Evolutionary conservation across 2,329 filamentous ascomycete species (phyloP).

Genomic region (Arthrobotrys sinensis): DNA sequence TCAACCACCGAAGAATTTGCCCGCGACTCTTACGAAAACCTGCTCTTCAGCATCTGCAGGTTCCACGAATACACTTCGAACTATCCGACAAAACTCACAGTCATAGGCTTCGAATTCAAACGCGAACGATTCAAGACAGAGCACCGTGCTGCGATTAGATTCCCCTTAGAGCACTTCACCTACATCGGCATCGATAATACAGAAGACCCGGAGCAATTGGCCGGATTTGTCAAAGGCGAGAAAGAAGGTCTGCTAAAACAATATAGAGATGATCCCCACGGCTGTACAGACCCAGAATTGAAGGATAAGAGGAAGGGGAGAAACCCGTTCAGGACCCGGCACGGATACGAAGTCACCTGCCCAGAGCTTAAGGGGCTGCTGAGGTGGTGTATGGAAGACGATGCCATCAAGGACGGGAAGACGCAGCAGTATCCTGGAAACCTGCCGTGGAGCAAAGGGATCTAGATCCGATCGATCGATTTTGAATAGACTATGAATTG

Average conservation of each 20-base stretch:
- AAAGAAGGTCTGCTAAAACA: conserved; percentile 52
- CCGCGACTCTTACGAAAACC: conserved; percentile 87
- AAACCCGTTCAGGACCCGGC: conserved; percentile 65
- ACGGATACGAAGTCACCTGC: conserved; percentile 62
- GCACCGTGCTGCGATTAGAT: conserved; percentile 77
- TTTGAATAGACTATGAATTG: not conserved
- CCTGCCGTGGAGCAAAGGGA: conserved; percentile 59
- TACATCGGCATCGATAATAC: conserved; percentile 78
- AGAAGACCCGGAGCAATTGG: conserved; percentile 58
- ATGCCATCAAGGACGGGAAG: conserved; percentile 57
- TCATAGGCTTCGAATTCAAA: conserved; percentile 82
- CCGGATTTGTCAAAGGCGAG: conserved; percentile 37
- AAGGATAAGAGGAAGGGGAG: conserved; percentile 65
- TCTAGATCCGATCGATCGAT: not conserved
- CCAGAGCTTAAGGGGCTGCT: conserved; percentile 62
- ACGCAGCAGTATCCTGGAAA: conserved; percentile 46
- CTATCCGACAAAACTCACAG: conserved; percentile 75
- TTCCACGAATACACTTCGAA: conserved; percentile 68
- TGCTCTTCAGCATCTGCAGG: conserved; percentile 80
- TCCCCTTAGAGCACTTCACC: conserved; percentile 68
- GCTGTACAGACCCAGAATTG: conserved; percentile 62
- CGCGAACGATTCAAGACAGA: conserved; percentile 74
- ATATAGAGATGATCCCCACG: conserved; percentile 65
- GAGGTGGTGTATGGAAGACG: conserved; percentile 53
- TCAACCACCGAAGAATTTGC: conserved; percentile 76